Conservation (phyloP, 345 rosid species). For the Gynandropsis gynandra region DNA sequence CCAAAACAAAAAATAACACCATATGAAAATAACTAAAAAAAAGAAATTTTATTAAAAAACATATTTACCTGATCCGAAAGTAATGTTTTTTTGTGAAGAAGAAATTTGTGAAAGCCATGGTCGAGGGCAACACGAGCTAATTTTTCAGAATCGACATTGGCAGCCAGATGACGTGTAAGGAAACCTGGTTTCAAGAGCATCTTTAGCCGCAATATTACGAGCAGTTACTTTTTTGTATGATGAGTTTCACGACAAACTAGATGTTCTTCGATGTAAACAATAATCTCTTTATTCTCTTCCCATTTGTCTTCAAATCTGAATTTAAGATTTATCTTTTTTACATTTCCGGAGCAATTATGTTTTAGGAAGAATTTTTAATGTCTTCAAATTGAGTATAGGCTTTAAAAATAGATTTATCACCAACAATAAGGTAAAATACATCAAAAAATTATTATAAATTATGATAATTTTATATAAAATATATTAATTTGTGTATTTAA, state of each 20-base stretch:
- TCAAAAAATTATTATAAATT: not conserved
- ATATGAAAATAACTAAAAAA: no score
- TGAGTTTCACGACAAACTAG: slow-evolving; percentile 35
- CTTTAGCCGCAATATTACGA: slow-evolving; percentile 48
- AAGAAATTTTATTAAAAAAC: no score
- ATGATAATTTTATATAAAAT: no score
- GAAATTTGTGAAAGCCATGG: no score
- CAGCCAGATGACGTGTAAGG: no score
- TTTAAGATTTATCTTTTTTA: slow-evolving; percentile 46
- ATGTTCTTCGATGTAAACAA: slow-evolving; percentile 33
- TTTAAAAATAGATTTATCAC: slow-evolving; percentile 46
- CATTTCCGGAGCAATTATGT: slow-evolving; percentile 43
- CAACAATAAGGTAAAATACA: slow-evolving; percentile 16
- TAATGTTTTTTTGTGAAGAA: no score
- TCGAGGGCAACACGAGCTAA: no score
- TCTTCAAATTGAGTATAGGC: slow-evolving; percentile 39
- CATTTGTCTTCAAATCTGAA: slow-evolving; percentile 40
- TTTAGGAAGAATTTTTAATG: slow-evolving; percentile 36
- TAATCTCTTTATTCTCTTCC: slow-evolving; percentile 29
- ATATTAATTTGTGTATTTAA: no score
- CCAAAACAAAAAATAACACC: no score
- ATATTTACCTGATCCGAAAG: no score
- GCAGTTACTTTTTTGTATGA: slow-evolving; percentile 49
- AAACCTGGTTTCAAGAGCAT: slow-evolving; percentile 35
- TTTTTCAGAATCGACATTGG: no score